Evolutionary conservation across 805 yeast species (phyloP).

Genomic region (Candida morakotiae): DNA sequence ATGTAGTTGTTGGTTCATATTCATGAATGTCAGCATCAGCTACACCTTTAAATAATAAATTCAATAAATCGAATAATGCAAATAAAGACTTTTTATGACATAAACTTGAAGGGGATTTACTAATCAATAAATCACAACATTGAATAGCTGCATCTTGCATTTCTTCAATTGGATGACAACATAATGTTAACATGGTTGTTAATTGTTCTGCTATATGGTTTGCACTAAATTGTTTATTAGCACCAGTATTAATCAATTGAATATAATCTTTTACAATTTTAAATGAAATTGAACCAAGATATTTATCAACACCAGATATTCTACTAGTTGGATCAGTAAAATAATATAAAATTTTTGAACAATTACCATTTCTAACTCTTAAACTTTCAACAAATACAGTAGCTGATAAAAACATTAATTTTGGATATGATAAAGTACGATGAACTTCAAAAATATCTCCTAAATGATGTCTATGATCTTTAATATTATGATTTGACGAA

Average conservation of each 20-base stretch:
- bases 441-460: conserved; percentile 49
- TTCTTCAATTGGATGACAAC: conserved; percentile 74
- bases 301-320: conserved; percentile 62
- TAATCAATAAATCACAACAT: conserved; percentile 67
- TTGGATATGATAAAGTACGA: conserved; percentile 60
- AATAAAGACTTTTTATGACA: conserved; percentile 72
- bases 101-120: conserved; percentile 67
- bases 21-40: conserved; percentile 79
- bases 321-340: conserved; percentile 77
- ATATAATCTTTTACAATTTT: conserved; percentile 57
- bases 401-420: conserved; percentile 84
- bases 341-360: conserved; percentile 72
- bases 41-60: conserved; percentile 72
- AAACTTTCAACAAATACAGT: conserved; percentile 73
- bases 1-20: conserved; percentile 79
- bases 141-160: conserved; percentile 78
- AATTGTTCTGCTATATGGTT: conserved; percentile 61
- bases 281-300: conserved; percentile 61
- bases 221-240: conserved; percentile 51
- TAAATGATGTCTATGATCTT: conserved; percentile 64
- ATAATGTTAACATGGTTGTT: conserved; percentile 57
- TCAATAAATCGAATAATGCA: conserved; percentile 75
- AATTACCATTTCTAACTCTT: conserved; percentile 75
- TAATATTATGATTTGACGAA: conserved; percentile 75
- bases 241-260: conserved; percentile 47